phyloP scores from a whole-genome alignment of 2,329 filamentous ascomycete species.

The Colletotrichum destructivum region DNA sequence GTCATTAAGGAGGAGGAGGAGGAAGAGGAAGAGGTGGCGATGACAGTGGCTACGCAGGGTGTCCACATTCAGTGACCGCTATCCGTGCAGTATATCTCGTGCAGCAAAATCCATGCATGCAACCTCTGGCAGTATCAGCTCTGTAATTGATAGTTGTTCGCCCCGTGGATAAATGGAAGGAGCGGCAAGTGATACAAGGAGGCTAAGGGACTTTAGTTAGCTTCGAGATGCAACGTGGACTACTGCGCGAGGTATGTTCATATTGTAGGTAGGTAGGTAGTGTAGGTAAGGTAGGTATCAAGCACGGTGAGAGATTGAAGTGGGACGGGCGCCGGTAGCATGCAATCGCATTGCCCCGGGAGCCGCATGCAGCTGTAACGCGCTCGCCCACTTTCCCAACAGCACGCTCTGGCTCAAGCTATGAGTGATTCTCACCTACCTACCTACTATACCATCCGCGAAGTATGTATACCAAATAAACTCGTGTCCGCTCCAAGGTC shows the following conservation, averaged over 20 bases:
- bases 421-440: too few relatives aligned
- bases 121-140: not conserved
- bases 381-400: constrained; percentile 1
- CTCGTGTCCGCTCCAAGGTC: too few relatives aligned
- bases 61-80: too few relatives aligned
- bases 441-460: too few relatives aligned
- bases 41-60: too few relatives aligned
- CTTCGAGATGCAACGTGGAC: not conserved
- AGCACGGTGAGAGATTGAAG: not conserved
- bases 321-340: too few relatives aligned
- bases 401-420: constrained; percentile 11
- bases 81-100: too few relatives aligned
- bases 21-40: too few relatives aligned
- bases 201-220: constrained; percentile 9
- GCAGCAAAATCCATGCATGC: not conserved
- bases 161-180: not conserved
- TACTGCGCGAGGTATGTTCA: not conserved
- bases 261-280: too few relatives aligned
- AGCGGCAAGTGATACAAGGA: not conserved
- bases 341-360: constrained; percentile 9
- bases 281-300: not conserved
- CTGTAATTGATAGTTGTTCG: not conserved
- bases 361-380: constrained; percentile 12
- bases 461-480: too few relatives aligned
- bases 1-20: too few relatives aligned